Evolutionary conservation across 2,329 filamentous ascomycete genomes (phyloP), one percentile per base, ranked within the genome.

Genomic region (Lachnum nothofagi): DNA sequence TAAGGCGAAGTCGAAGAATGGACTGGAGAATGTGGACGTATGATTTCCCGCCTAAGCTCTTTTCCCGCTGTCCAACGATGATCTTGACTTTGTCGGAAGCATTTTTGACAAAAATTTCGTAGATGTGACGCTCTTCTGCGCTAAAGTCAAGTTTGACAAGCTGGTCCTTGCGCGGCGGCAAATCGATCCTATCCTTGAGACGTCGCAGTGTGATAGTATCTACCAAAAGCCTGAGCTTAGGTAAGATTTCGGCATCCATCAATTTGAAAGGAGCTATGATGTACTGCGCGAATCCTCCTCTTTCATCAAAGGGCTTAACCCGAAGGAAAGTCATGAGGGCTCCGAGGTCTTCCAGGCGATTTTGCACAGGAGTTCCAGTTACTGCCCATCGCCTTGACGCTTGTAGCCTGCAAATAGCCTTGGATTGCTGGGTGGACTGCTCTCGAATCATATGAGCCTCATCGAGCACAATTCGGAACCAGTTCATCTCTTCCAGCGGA

Each of bases 341-440:
- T 12, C 88, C 87, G 19, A 97, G 76, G 65, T 98, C 93, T 56
- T 94, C 90, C 2, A 97, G 76, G 3, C 88, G 84, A 63, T 98
- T 98, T 68, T 97, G 91, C 7, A 97, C 88, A 0, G 91, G 93
- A 0, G 93, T 97, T 46, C 91, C 93, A 0, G 93, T 97, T n/a
- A 97, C 88, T 2, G 91, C 91, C 93, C 93, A 98, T 27, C 91
- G 84, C 25, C 91, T 82, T 62, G 87, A 79, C 2, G 90, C 88
- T 52, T 86, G 78, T 2, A 97, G 73, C 17, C 81, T 79, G 56
- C 89, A 91, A 17, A 93, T 88, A 3, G 88, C 88, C 65, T 91
- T 89, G 46, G 90, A 94, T 58, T 91, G 86, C 34, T 86, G 73
- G 0, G 90, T 91, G 3, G 76, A 79, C 54, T 88, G 85, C 60